Conservation (phyloP, 2,329 filamentous ascomycete genomes). For the Leptodontidium sp. region DNA sequence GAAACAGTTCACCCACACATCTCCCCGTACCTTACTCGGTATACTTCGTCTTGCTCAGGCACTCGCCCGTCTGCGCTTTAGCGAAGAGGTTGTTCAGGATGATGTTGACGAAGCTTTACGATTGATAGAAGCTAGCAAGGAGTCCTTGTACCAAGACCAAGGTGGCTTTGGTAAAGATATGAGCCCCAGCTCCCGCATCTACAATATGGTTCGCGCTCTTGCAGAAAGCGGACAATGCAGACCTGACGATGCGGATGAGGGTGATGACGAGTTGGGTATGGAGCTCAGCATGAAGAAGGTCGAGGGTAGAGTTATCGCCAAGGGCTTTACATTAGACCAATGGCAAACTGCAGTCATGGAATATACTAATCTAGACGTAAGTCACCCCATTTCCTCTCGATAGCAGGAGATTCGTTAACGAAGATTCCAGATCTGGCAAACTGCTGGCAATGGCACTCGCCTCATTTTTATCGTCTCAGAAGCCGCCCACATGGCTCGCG, state of each 20-base stretch:
- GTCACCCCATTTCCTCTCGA: conserved; percentile 51
- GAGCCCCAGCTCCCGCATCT: conserved; percentile 89
- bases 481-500: conserved; percentile 52
- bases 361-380: conserved; percentile 88
- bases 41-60: conserved; percentile 94
- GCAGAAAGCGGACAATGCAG: conserved; percentile 78
- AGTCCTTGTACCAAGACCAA: conserved; percentile 80
- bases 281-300: conserved; percentile 90
- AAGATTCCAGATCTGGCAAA: conserved; percentile 75
- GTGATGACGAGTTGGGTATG: conserved; percentile 72
- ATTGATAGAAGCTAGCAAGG: conserved; percentile 91
- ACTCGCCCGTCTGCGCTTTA: conserved; percentile 89
- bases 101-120: conserved; percentile 96
- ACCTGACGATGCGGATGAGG: conserved; percentile 60
- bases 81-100: conserved; percentile 82
- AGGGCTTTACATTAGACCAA: conserved; percentile 96
- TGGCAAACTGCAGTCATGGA: conserved; percentile 87
- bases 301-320: conserved; percentile 89
- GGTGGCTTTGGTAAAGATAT: conserved; percentile 69
- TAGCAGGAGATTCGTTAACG: conserved; percentile 49
- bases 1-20: conserved; percentile 93
- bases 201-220: conserved; percentile 90
- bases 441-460: conserved; percentile 72
- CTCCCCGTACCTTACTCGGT: conserved; percentile 90
- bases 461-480: conserved; percentile 73